These are phyloP conservation scores for Thraustochytrium aureum DNA, from an alignment of 352 stramenopile species.

Conservation along the genomic window DNA sequence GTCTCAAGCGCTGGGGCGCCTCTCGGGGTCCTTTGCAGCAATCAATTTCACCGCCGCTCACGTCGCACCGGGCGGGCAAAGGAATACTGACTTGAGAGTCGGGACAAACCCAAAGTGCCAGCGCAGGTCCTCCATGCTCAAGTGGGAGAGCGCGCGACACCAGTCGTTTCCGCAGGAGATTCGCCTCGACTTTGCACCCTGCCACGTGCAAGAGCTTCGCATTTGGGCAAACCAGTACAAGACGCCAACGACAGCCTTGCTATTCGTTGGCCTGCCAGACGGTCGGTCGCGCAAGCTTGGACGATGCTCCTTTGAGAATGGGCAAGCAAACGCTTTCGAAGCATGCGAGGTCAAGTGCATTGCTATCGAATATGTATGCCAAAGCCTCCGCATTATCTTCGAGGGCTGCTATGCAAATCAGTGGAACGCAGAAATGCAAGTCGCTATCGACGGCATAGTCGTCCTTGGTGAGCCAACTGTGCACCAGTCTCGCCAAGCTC, in stretches of 20 bases:
- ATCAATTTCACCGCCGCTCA: no score
- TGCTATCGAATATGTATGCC: not conserved
- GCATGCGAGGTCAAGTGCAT: constrained; percentile 44
- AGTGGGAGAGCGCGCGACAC: constrained; percentile 4
- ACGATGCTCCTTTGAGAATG: constrained; percentile 34
- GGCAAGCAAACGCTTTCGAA: not conserved
- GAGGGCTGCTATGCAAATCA: constrained; percentile 41
- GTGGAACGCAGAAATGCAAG: constrained; percentile 14
- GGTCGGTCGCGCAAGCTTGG: not conserved
- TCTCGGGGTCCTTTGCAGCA: no score
- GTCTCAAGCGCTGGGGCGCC: no score
- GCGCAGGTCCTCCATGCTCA: no score
- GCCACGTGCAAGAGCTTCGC: constrained; percentile 19
- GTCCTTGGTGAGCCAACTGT: constrained; percentile 4
- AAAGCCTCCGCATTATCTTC: not conserved
- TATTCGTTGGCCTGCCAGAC: not conserved
- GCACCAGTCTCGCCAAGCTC: no score
- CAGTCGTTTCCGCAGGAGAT: constrained; percentile 24
- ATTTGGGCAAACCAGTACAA: not conserved
- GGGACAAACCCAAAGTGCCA: no score
- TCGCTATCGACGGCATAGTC: not conserved
- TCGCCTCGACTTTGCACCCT: not conserved
- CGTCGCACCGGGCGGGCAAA: no score
- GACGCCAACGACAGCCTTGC: constrained; percentile 2
- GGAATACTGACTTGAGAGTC: no score